A percentile compares a stretch with the other conserved stretches of the same genome.
phyloP scores from a whole-genome alignment of 2,329 filamentous ascomycete species.

The Beauveria sp. region DNA sequence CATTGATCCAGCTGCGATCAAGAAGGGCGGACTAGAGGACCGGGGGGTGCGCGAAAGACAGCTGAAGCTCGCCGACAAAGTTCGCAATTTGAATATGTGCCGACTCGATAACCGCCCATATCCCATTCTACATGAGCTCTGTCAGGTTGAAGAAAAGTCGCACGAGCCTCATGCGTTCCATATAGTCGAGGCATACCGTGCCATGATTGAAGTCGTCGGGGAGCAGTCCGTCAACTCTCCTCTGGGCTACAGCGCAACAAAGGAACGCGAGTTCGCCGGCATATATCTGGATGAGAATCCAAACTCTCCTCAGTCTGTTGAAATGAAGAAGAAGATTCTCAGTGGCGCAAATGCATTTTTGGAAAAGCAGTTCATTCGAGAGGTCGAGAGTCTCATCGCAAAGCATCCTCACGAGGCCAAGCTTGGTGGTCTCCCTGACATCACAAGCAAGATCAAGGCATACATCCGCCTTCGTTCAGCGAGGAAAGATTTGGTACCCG shows the following conservation, averaged over 20 bases:
- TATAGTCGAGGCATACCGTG: slow-evolving; percentile 74
- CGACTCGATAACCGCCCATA: slow-evolving; percentile 60
- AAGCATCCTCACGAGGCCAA: slow-evolving; percentile 85
- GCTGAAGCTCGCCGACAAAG: slow-evolving; percentile 67
- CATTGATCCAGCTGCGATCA: slow-evolving; percentile 48
- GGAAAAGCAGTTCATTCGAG: slow-evolving; percentile 71
- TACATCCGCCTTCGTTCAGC: slow-evolving; percentile 77
- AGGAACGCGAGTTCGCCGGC: slow-evolving; percentile 66
- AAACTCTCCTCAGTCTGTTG: slow-evolving; percentile 55
- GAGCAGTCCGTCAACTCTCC: slow-evolving; percentile 57
- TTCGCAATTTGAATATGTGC: slow-evolving; percentile 69
- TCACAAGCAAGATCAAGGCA: slow-evolving; percentile 84
- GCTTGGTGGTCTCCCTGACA: slow-evolving; percentile 79
- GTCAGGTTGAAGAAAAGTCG: slow-evolving; percentile 62
- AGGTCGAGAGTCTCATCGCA: slow-evolving; percentile 68
- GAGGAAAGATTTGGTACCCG: slow-evolving; percentile 76
- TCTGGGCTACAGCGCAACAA: slow-evolving; percentile 56
- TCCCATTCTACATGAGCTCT: slow-evolving; percentile 69
- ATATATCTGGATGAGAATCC: slow-evolving; percentile 70
- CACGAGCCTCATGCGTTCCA: slow-evolving; percentile 66
- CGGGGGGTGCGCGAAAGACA: slow-evolving; percentile 79
- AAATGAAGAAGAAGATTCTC: slow-evolving; percentile 71
- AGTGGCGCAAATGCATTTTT: slow-evolving; percentile 72
- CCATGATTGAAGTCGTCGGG: slow-evolving; percentile 69
- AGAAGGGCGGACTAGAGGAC: slow-evolving; percentile 54